Evolutionary conservation across 202 grass and related monocot genomes (phyloP), one percentile per base, ranked within the genome.

Genomic region (Hordeum pubiflorum): DNA sequence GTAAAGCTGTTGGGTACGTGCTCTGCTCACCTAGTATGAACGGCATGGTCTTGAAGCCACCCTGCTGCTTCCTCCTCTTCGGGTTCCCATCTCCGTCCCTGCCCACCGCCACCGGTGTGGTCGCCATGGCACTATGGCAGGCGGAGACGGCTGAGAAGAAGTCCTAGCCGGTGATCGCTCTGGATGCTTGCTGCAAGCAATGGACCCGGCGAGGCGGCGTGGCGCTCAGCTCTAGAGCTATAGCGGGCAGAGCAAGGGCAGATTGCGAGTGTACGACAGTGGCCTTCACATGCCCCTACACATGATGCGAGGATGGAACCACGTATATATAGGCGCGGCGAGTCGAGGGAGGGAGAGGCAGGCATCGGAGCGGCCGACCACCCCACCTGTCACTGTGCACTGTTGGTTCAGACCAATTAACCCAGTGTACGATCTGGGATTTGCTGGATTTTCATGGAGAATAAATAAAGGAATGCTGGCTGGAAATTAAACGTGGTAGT

Each of bases 11-110:
- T 20, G 22, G 31, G 31, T 38, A 38, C 36, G 36, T 38, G 36
- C 36, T 38, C 36, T 17, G 22, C 79, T 94, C 79, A 94, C 92
- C 89, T 8, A 94, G 79, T 76, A 94, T 90, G 33, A 94, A 85
- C 7, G 92, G 92, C 87, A 94, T 89, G 81, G 89, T 92, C 85
- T 69, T 85, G 92, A 92, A 87, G 38, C 92, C 92, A 58, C 92
- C 92, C 55, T 89, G 59, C 82, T 83, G 59, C 82, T 83, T 91
- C 83, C 5, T 85, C 66, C 60, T 82, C 50, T 66, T 77, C 34
- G 81, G 63, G 21, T 60, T 78, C 26, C 32, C 76, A 63, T 75
- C 63, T 58, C 59, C 77, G 56, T 58, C 62, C 27, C 17, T 59
- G n/a, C n/a, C n/a, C n/a, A n/a, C n/a, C 5, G 63, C 79, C 67